Percentiles rank a stretch among this genome's conserved stretches.
phyloP scores from a whole-genome alignment of 371 early-diverging fungal genomes.

The Syncephalastrum sp. region DNA sequence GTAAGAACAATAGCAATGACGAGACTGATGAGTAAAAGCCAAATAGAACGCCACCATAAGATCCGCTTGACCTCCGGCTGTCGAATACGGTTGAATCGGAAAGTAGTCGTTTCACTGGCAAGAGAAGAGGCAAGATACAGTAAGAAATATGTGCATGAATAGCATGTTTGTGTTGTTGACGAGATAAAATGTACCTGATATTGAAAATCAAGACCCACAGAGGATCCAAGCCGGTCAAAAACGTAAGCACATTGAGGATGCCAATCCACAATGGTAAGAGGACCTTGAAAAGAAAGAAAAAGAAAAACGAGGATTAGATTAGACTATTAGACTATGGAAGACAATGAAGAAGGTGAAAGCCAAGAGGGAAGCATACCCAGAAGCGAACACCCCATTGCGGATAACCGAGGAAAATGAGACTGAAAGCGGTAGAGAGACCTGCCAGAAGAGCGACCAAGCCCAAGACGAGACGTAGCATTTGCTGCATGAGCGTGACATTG shows the following conservation, averaged over 20 bases:
- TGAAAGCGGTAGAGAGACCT: constrained; percentile 52
- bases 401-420: constrained; percentile 58
- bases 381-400: constrained; percentile 50
- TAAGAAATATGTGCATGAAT: no score
- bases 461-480: constrained; percentile 47
- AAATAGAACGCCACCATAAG: constrained; percentile 38
- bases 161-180: no score
- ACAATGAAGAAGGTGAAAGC: neutral
- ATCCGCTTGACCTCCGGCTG: constrained; percentile 43
- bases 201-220: constrained; percentile 47
- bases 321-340: neutral
- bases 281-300: constrained; percentile 16
- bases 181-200: constrained; percentile 30
- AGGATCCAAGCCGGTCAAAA: constrained; percentile 48
- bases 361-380: constrained; percentile 41
- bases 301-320: neutral
- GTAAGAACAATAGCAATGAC: constrained; percentile 33
- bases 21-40: constrained; percentile 29
- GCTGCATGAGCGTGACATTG: constrained; percentile 56
- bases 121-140: neutral
- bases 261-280: constrained; percentile 49
- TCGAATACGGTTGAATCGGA: constrained; percentile 42
- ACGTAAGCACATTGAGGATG: constrained; percentile 32
- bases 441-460: constrained; percentile 56
- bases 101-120: constrained; percentile 48